Evolutionary conservation across 2,329 filamentous ascomycete genomes (phyloP).

Genomic region (Aspergillus piperis): DNA sequence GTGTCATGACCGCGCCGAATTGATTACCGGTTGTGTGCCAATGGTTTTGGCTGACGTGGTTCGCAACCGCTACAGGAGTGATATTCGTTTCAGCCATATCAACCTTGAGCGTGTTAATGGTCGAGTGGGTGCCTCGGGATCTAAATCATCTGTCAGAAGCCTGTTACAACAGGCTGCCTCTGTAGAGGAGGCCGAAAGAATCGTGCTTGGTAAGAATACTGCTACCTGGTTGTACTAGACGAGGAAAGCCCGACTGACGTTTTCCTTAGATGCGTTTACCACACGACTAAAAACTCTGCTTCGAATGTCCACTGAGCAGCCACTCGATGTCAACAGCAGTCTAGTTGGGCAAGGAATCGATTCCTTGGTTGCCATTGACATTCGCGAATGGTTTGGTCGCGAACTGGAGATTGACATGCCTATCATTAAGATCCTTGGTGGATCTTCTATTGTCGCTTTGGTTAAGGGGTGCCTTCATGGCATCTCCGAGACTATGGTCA

Average conservation of each 20-base stretch:
- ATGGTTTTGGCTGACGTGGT: too few species aligned
- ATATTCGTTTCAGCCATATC: not conserved
- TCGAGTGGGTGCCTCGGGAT: not conserved
- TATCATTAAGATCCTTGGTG: not conserved
- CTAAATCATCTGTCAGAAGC: too few species aligned
- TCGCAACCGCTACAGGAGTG: not conserved
- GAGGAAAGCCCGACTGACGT: not conserved
- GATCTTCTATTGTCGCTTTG: not conserved
- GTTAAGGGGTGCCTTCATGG: too few species aligned
- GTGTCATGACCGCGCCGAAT: not conserved
- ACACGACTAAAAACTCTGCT: not conserved
- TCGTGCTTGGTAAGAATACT: not conserved
- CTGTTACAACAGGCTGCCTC: not conserved
- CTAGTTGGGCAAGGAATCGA: slow-evolving; percentile 9
- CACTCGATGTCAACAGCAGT: slow-evolving; percentile 2
- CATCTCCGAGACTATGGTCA: too few species aligned
- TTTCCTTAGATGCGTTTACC: not conserved
- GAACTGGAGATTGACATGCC: slow-evolving; percentile 5
- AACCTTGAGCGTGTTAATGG: not conserved
- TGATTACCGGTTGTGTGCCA: not conserved
- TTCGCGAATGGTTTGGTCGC: slow-evolving; percentile 9
- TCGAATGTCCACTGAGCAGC: not conserved
- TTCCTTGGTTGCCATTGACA: slow-evolving; percentile 6
- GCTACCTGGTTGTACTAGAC: not conserved
- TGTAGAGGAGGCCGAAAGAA: not conserved